Conservation (phyloP, 2,329 filamentous ascomycete species). For the Curvularia spicifera region DNA sequence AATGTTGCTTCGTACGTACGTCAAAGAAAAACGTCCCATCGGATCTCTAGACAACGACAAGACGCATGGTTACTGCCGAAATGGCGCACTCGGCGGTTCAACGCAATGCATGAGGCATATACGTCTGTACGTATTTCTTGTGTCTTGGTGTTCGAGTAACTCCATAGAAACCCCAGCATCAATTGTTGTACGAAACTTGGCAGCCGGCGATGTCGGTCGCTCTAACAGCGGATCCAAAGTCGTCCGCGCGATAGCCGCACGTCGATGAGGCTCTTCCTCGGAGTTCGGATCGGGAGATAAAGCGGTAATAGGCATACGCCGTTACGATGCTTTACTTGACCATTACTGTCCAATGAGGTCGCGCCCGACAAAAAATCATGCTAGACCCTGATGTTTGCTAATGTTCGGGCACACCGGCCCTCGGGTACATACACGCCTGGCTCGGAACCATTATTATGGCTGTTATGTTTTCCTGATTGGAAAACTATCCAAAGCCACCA, state of each 20-base stretch:
- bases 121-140: background rate
- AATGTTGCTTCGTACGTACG: background rate
- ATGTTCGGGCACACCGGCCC: no score
- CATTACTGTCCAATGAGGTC: background rate
- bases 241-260: background rate
- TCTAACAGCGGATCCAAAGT: background rate
- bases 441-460: background rate
- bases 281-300: background rate
- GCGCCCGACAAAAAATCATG: background rate
- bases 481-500: background rate
- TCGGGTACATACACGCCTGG: background rate
- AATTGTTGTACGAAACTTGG: background rate
- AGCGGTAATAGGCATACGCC: background rate
- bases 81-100: background rate
- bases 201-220: no score
- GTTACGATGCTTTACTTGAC: background rate
- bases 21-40: background rate
- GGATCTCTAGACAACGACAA: background rate
- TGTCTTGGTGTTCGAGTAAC: background rate
- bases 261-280: constrained; percentile 1
- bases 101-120: background rate
- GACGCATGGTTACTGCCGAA: constrained; percentile 4
- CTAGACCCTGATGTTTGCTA: background rate
- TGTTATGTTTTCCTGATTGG: background rate
- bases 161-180: background rate